Conservation (phyloP, 345 rosid genomes). For the Populus nigra region DNA sequence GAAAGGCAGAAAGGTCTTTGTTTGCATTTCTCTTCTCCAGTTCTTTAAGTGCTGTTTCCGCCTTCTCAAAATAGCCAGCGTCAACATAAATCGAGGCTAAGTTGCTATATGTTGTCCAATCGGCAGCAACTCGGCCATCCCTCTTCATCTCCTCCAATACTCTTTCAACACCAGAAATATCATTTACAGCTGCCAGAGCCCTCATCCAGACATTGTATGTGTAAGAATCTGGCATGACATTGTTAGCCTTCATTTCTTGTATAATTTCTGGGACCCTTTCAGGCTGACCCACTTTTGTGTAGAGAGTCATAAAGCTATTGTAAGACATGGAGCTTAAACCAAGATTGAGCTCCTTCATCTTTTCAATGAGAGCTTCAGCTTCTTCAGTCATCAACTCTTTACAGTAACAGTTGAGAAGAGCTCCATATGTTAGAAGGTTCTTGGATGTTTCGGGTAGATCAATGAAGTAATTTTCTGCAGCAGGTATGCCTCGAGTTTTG, state of each 20-base stretch:
- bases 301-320: constrained; percentile 90
- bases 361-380: constrained; percentile 70
- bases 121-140: constrained; percentile 73
- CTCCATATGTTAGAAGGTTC: constrained; percentile 66
- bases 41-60: constrained; percentile 75
- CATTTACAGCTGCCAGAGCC: constrained; percentile 67
- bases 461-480: constrained; percentile 75
- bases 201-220: constrained; percentile 96
- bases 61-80: constrained; percentile 60
- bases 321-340: constrained; percentile 70
- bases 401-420: constrained; percentile 91
- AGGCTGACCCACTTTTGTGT: constrained; percentile 55
- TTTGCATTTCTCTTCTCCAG: constrained; percentile 59
- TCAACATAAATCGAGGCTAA: constrained; percentile 80
- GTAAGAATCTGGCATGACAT: constrained; percentile 57
- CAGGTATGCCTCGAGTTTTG: constrained; percentile 68
- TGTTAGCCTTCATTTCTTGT: constrained; percentile 78
- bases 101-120: constrained; percentile 94
- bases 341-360: constrained; percentile 91
- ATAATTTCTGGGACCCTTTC: constrained; percentile 62
- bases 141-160: constrained; percentile 82
- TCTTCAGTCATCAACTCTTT: constrained; percentile 72
- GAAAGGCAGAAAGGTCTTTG: constrained; percentile 63
- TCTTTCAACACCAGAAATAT: constrained; percentile 76
- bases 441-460: constrained; percentile 80